These are phyloP conservation scores for Cryptococcus wingfieldii DNA, from an alignment of 1,284 basidiomycete genomes.

Conservation along the genomic window DNA sequence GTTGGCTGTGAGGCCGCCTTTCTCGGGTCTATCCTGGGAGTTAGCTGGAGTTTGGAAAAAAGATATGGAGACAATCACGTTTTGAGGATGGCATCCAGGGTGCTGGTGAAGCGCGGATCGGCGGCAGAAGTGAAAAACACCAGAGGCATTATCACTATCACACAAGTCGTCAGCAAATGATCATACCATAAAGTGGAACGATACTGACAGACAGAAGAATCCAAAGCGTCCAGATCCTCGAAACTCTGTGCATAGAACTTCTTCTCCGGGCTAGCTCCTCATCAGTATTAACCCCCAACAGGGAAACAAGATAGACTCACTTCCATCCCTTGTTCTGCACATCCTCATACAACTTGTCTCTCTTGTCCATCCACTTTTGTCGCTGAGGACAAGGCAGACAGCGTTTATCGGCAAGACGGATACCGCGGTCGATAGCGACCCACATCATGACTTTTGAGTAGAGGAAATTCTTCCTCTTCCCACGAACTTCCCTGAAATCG, in stretches of 20 bases:
- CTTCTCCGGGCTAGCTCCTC: slow-evolving; percentile 24
- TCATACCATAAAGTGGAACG: not conserved
- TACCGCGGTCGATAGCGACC: slow-evolving; percentile 86
- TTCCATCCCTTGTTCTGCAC: slow-evolving; percentile 61
- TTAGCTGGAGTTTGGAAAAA: not conserved
- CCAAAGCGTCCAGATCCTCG: slow-evolving; percentile 50
- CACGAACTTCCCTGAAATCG: slow-evolving; percentile 69
- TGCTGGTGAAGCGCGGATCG: slow-evolving; percentile 79
- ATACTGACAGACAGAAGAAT: slow-evolving; percentile 46
- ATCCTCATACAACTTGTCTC: slow-evolving; percentile 74
- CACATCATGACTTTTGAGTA: slow-evolving; percentile 93
- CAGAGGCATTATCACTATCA: slow-evolving; percentile 37
- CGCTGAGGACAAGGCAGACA: slow-evolving; percentile 53
- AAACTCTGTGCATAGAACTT: slow-evolving; percentile 49
- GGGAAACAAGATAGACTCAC: slow-evolving; percentile 52
- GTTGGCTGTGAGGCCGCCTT: slow-evolving; percentile 81
- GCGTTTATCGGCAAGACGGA: slow-evolving; percentile 84
- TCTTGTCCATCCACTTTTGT: slow-evolving; percentile 64
- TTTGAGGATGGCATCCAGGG: slow-evolving; percentile 72
- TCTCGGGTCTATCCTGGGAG: slow-evolving; percentile 56
- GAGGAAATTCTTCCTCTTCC: slow-evolving; percentile 74
- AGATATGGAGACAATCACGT: slow-evolving; percentile 45
- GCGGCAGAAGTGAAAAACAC: slow-evolving; percentile 73
- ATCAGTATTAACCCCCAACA: not conserved
- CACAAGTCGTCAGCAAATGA: not conserved